A percentile compares a stretch with the other conserved stretches of the same genome.
These are phyloP conservation scores for Aspergillus aculeatinus DNA, from an alignment of 2,329 filamentous ascomycete species.

Conservation along the genomic window DNA sequence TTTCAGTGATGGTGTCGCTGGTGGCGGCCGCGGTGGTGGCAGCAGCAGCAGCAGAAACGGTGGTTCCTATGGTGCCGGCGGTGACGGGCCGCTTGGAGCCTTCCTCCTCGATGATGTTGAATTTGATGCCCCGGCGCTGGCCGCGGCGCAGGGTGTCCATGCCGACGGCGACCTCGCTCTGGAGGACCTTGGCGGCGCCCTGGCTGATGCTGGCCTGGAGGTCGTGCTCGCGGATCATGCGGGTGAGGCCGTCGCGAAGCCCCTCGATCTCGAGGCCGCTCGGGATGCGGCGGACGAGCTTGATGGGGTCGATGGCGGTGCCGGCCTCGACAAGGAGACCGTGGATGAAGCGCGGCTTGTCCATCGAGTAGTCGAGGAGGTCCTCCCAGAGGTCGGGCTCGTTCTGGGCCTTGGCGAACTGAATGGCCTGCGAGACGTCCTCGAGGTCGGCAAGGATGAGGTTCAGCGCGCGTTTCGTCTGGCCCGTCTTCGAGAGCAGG, in stretches of 20 bases:
- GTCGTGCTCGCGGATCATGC: constrained; percentile 93
- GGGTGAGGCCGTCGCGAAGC: constrained; percentile 78
- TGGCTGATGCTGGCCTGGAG: constrained; percentile 90
- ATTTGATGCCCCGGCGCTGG: constrained; percentile 83
- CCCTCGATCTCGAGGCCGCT: constrained; percentile 92
- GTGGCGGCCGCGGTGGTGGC: constrained; percentile 9
- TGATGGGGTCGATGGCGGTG: constrained; percentile 88
- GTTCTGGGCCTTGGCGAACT: constrained; percentile 90
- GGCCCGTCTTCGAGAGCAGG: constrained; percentile 89
- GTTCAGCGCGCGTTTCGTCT: constrained; percentile 86
- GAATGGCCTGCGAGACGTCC: constrained; percentile 88
- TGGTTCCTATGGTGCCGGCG: neutral
- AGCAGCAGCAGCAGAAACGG: constrained; percentile 4
- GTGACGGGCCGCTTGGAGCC: constrained; percentile 7
- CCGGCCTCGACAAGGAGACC: constrained; percentile 91
- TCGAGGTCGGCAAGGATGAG: constrained; percentile 92
- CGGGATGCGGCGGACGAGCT: constrained; percentile 83
- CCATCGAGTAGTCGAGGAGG: constrained; percentile 92
- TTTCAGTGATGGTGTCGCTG: constrained; percentile 18
- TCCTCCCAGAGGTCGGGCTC: constrained; percentile 95
- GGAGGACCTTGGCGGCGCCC: constrained; percentile 81
- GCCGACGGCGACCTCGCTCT: constrained; percentile 80
- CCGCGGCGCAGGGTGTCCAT: constrained; percentile 79
- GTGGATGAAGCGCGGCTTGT: constrained; percentile 91
- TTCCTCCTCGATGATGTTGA: constrained; percentile 61